Evolutionary conservation across 2,329 filamentous ascomycete genomes (phyloP), one percentile per base, ranked within the genome.

Genomic region (Triangularia setosa): DNA sequence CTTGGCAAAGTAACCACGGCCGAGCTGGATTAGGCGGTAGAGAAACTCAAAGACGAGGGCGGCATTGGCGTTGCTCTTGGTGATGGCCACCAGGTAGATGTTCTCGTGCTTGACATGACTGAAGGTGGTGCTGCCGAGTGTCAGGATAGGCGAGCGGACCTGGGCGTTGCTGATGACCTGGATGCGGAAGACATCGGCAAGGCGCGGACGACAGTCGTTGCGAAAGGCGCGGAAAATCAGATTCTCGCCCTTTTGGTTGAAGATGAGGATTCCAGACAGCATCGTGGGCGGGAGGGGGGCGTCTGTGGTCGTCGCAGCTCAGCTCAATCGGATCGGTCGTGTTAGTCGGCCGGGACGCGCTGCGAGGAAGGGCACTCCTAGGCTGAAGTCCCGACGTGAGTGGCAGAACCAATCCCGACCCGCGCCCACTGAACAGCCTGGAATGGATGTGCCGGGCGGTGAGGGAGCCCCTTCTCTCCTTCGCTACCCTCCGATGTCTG

Each of bases 101-200:
- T 99, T 99, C 77, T 99, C 95, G 80, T 97, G 94, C 78, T 97
- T 97, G 79, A 99, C 94, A 88, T 99, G 95, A 83, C 93, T 97
- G 79, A 99, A 99, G 56, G 96, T 99, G 63, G 95, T 99, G 77
- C 92, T 97, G 69, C 96, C 95, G 64, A 99, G 87, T 4, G 95
- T 99, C 72, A 99, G 84, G 79, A 99, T 98, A 65, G 95, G 95
- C 70, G 95, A 98, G 71, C 96, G 92, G 66, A 99, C 95, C 78
- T 97, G 93, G 61, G 95, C 90, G 77, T 99, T 99, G 72, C 93
- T 97, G 77, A 99, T 98, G 80, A 99, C 94, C 77, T 99, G 95
- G 78, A 99, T 99, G 79, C 95, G 93, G 80, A 99, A 99, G 81
- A 99, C 94, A 76, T 99, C 95, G 80, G 95, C 95, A 69, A 99